Evolutionary conservation across 2,329 filamentous ascomycete genomes (phyloP), one percentile per base, ranked within the genome.

Genomic region (Cryphonectria carpinicola): DNA sequence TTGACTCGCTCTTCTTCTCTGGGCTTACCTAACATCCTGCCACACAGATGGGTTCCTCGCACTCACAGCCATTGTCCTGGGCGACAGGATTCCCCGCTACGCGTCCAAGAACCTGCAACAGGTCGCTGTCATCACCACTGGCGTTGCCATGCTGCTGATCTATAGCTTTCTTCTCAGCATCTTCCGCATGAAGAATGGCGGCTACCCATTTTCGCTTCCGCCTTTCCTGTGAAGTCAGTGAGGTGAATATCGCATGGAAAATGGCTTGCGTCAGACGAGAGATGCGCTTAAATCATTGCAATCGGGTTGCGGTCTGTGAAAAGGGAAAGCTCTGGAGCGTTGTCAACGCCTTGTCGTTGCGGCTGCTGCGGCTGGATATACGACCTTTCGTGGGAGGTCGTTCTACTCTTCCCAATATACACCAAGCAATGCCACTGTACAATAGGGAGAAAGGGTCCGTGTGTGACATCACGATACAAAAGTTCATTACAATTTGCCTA

Each of bases 81-180:
- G 93, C 17, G 85, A 97, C 76, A 98, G 97, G 82, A 94, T 95
- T 1, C 96, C 96, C n/a, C 90, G 95, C 58, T 96, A 97, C 74
- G 86, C 87, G 68, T 92, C 97, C 79, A 81, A 89, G 22, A 91
- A 90, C 76, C 85, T 88, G 13, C 96, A 99, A 82, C 91, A 96
- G 80, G 84, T 96, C 52, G 91, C 92, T 49, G 91, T 97, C 7
- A 82, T 98, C 70, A 85, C 92, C 60, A 98, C 94, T 93, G 90
- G 89, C 28, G 88, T 84, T 62, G 84, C 96, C 41, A 82, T 98
- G 70, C 90, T 97, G 76, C 82, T 92, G 74, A 89, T 94, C 82
- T 98, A 98, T 85, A 97, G 95, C 84, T 96, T 97, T 83, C 86
- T 99, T 74, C 88, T 99, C 75, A 98, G 93, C 82, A 86, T 97